These are phyloP conservation scores for Barnettozyma wickerhamii DNA, from an alignment of 805 yeast genomes.

Conservation along the genomic window DNA sequence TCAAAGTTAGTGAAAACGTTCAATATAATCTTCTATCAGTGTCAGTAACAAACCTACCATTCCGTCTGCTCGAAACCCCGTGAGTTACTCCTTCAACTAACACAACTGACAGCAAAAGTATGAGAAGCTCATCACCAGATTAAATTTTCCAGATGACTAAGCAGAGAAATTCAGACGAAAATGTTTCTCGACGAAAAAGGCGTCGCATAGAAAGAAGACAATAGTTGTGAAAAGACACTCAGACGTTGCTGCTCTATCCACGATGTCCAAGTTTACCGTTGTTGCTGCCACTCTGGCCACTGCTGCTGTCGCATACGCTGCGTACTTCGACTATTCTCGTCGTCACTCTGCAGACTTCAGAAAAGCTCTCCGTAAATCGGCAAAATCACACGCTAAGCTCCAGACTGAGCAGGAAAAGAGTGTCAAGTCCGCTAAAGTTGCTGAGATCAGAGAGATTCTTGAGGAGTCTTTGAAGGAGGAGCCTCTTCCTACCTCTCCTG, in stretches of 20 bases:
- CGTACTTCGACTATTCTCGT: constrained; percentile 90
- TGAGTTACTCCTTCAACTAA: no score
- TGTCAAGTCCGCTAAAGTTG: constrained; percentile 56
- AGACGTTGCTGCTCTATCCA: constrained; percentile 1
- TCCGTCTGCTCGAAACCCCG: no score
- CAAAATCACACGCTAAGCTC: constrained; percentile 55
- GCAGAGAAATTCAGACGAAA: constrained; percentile 4
- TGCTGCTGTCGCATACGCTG: constrained; percentile 67
- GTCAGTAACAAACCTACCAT: constrained; percentile 1
- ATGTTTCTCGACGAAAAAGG: not conserved
- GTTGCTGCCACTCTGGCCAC: constrained; percentile 35
- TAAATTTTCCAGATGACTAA: no score
- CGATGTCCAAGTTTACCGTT: constrained; percentile 28
- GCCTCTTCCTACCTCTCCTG: constrained; percentile 70
- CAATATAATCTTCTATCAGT: not conserved
- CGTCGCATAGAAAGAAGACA: no score
- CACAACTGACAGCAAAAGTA: no score
- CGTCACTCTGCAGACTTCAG: constrained; percentile 82
- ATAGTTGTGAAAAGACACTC: no score
- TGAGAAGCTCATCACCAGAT: no score
- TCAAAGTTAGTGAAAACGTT: constrained; percentile 1
- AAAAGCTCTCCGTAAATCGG: constrained; percentile 59
- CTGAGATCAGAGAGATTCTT: constrained; percentile 57
- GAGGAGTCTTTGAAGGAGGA: constrained; percentile 58
- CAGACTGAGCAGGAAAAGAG: constrained; percentile 51